Evolutionary conservation across 306 rosid genomes (phyloP).

Genomic region (Arachis hypogaea): DNA sequence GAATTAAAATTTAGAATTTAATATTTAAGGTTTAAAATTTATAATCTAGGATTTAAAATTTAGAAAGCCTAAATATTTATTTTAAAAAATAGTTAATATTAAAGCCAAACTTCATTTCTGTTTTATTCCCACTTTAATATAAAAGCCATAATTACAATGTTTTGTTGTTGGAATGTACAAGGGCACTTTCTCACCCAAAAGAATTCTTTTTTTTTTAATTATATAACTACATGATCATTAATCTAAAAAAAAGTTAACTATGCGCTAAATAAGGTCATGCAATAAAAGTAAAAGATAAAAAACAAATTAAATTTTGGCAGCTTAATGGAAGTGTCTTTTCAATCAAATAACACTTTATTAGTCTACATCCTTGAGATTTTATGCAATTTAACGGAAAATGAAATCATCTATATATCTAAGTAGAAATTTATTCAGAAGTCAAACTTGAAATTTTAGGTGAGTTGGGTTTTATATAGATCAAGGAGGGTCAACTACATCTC

Average conservation of each 20-base stretch:
- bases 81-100: no score
- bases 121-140: not conserved
- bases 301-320: not conserved
- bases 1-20: no score
- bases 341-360: slow-evolving; percentile 1
- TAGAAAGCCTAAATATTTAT: no score
- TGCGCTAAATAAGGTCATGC: not conserved
- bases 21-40: no score
- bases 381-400: slow-evolving; percentile 18
- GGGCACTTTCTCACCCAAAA: not conserved
- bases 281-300: not conserved
- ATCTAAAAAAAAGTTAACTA: not conserved
- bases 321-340: slow-evolving; percentile 3
- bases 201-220: not conserved
- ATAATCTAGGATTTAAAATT: no score
- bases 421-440: not conserved
- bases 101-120: not conserved
- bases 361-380: not conserved
- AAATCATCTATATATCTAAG: not conserved
- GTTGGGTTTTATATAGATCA: not conserved
- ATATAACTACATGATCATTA: not conserved
- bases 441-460: slow-evolving; percentile 35
- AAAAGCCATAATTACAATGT: not conserved
- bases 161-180: not conserved
- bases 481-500: slow-evolving; percentile 28